Conservation (phyloP, 768 basidiomycete genomes). For the Leccinum obscurum region DNA sequence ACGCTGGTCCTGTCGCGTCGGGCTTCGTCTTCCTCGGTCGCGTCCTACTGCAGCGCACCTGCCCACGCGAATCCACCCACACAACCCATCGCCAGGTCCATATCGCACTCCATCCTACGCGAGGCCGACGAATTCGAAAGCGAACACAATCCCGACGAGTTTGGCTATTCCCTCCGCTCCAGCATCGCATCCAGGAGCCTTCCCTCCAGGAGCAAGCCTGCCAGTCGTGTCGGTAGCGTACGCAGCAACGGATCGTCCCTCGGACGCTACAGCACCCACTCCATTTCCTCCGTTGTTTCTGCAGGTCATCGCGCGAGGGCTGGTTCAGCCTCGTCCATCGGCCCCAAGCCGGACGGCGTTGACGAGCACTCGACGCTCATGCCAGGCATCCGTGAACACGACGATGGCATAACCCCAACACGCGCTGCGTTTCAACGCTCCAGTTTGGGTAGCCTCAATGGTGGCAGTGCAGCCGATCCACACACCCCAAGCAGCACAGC, state of each 20-base stretch:
- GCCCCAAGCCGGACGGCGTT: not conserved
- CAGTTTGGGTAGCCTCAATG: constrained; percentile 26
- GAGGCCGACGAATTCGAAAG: constrained; percentile 27
- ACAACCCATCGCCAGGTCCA: constrained; percentile 27
- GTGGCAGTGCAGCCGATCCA: constrained; percentile 19
- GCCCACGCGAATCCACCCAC: constrained; percentile 13
- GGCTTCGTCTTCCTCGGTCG: constrained; percentile 46
- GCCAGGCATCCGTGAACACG: constrained; percentile 31
- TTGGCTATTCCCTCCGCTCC: constrained; percentile 21
- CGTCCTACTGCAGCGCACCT: constrained; percentile 16
- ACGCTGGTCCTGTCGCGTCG: constrained; percentile 50
- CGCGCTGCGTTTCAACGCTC: constrained; percentile 30
- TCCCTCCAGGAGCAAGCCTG: constrained; percentile 23
- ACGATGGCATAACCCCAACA: constrained; percentile 32
- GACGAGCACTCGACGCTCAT: constrained; percentile 20
- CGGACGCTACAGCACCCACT: constrained; percentile 25
- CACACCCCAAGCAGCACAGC: constrained; percentile 33
- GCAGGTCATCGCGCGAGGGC: constrained; percentile 10
- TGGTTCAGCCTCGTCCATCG: constrained; percentile 18
- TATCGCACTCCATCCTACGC: constrained; percentile 33
- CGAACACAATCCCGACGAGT: constrained; percentile 20
- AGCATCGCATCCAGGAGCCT: constrained; percentile 21
- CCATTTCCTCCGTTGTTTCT: constrained; percentile 17
- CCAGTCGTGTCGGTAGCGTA: constrained; percentile 22
- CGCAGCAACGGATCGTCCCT: constrained; percentile 26